Percentiles rank a stretch among this genome's conserved stretches.
phyloP scores from a whole-genome alignment of 1,284 basidiomycete genomes.

The Moniliophthora roreri region DNA sequence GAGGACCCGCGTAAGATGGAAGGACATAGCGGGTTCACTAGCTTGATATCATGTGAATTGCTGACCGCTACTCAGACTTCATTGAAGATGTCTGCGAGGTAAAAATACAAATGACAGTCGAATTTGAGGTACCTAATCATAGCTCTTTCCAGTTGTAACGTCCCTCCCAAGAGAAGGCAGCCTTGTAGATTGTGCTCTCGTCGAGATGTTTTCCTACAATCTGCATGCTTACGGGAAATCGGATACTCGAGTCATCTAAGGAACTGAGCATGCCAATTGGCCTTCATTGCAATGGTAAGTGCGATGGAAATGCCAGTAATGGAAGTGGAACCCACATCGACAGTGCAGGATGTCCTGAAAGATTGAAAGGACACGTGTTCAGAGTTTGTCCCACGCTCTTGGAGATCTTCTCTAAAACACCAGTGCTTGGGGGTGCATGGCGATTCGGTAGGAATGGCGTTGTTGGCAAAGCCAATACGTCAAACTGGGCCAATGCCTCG shows the following conservation, averaged over 20 bases:
- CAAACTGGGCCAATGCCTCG: constrained; percentile 7
- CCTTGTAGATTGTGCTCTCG: constrained; percentile 9
- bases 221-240: constrained; percentile 11
- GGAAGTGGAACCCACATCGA: constrained; percentile 5
- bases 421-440: constrained; percentile 4
- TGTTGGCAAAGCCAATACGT: constrained; percentile 12
- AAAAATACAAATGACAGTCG: too few relatives aligned
- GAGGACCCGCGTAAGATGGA: too few relatives aligned
- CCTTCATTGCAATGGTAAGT: neutral
- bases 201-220: constrained; percentile 9
- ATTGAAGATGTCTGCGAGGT: too few relatives aligned
- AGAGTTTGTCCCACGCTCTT: constrained; percentile 11
- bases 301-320: neutral
- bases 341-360: constrained; percentile 11
- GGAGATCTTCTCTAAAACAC: constrained; percentile 11
- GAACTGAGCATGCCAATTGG: constrained; percentile 13
- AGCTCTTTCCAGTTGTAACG: constrained; percentile 6
- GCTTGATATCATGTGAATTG: too few relatives aligned
- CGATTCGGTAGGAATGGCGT: constrained; percentile 10
- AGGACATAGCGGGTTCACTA: too few relatives aligned
- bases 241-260: constrained; percentile 6
- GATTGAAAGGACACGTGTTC: constrained; percentile 12
- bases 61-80: too few relatives aligned
- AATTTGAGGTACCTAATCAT: too few relatives aligned
- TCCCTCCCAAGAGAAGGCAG: constrained; percentile 11